Base-by-base conservation (phyloP, 441 rosid genomes). In the Erodium texanum region DNA sequence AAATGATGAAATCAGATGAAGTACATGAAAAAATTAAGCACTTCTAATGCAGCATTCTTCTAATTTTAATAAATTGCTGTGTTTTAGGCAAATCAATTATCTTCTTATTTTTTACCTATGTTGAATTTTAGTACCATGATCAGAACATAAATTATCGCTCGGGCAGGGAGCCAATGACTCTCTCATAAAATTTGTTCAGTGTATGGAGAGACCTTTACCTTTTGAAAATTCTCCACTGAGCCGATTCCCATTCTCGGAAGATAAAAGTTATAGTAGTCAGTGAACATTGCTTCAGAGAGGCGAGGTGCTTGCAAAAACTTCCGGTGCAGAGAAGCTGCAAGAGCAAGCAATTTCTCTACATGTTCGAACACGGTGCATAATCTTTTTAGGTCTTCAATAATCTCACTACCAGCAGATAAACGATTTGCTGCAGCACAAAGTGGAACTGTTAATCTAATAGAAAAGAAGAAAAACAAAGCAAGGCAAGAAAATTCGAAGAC, bases 251-350 rank as follows among this genome's bases (percentile, higher is more conserved):
- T 92, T 73, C 70, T 73, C 32, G 87, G 90, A 72, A 74, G 79
- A 75, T 87, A 90, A 75, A 79, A 78, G 72, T 79, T 61, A 73
- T 82, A 83, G 85, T 82, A 92, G 75, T 86, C 87, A 16, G 78
- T 77, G 85, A 95, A 92, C 70, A 95, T 82, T 58, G 83, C 86
- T 73, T 85, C 84, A 14, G 86, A 79, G 27, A 92, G 82, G 7
- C 89, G 84, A 16, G 93, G 86, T 24, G 89, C 87, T 27, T 81
- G 86, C 73, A 78, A 70, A 75, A 95, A 95, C 73, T 86, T 95
- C 54, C 91, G 87, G 80, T 86, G 95, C 77, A 95, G 95, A 68
- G 93, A 92, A 23, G 93, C 92, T n/a, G 99, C 97, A 22, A 92
- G 85, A 32, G 84, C 76, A 66, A 87, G 74, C 73, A 92, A 73